Evolutionary conservation across 2,329 filamentous ascomycete species (phyloP).

Genomic region (Aspergillus sp.): DNA sequence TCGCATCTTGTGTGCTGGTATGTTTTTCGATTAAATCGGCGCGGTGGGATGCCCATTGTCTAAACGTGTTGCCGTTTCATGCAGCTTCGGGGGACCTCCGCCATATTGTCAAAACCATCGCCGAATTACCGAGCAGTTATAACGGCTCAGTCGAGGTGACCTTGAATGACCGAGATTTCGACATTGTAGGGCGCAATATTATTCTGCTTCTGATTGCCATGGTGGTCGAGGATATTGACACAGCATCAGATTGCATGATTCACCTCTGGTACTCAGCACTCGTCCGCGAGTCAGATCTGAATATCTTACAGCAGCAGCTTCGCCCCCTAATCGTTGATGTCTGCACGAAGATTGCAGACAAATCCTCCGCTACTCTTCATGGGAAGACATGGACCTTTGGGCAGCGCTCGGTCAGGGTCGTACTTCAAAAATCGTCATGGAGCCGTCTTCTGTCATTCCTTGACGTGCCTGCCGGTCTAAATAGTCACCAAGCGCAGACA

Average conservation of each 20-base stretch:
- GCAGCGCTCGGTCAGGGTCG: conserved; percentile 25
- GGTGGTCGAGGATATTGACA: conserved; percentile 13
- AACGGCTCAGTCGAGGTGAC: conserved; percentile 21
- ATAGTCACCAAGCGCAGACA: conserved; percentile 18
- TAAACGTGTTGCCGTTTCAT: background rate
- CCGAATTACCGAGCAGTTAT: conserved; percentile 31
- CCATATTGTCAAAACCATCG: conserved; percentile 45
- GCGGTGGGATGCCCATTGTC: too few species aligned
- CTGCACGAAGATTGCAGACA: background rate
- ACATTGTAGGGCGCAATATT: conserved; percentile 40
- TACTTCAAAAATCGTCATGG: conserved; percentile 36
- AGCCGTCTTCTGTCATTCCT: conserved; percentile 25
- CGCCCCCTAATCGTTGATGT: conserved; percentile 35
- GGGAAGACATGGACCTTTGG: conserved; percentile 35
- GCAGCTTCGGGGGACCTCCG: conserved; percentile 48
- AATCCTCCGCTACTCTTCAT: conserved; percentile 15
- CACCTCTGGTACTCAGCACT: conserved; percentile 51
- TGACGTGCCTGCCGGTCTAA: conserved; percentile 26
- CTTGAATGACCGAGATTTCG: conserved; percentile 44
- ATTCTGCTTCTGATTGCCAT: conserved; percentile 42
- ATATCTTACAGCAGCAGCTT: conserved; percentile 24
- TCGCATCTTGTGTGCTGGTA: conserved; percentile 37
- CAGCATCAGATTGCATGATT: conserved; percentile 35
- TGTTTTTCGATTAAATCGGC: background rate
- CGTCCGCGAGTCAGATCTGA: conserved; percentile 25